Base-by-base conservation (phyloP, 2,329 filamentous ascomycete genomes). In the Hirsutella minnesotensis region DNA sequence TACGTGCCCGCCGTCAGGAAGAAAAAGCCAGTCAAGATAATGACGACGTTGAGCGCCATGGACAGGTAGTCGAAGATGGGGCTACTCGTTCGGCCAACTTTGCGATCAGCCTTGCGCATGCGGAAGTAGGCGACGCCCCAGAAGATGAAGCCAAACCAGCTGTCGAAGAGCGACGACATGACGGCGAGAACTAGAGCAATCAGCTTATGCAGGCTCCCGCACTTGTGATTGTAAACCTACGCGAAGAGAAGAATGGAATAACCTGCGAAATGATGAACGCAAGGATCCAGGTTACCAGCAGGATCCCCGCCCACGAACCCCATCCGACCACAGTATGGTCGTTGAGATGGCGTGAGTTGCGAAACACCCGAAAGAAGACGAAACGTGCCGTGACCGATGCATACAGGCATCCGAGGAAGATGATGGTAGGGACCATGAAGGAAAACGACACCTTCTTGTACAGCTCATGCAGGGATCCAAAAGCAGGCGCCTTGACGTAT, bases 121-220 rank as follows among this genome's bases (percentile, higher is more conserved):
- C 83, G 75, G 55, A 88, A 75, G 56, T 86, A 90, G 1, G 84
- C 85, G 1, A 86, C 74, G 12, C 83, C 85, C 85, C 85, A 95
- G 69, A 95, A 95, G 56, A 95, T 94, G 69, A 95, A 95, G 20
- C 89, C 89, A 54, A 90, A 90, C 72, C 88, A 90, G 42, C 84
- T 90, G 64, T 95, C 87, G 57, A 95, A 95, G 1, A 95, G 74
- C 4, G 86, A 86, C n/a, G 80, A 84, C 81, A 88, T 85, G 47
- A 87, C 69, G 4, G 79, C 80, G n/a, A 79, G 62, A 2, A 81
- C 72, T 75, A 19, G 54, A 12, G 4, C 12, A 13, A 35, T 16
- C 33, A 19, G 15, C n/a, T 35, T 18, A 5, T 18, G 7, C 10
- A n/a, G 30, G 30, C 15, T 5, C 16, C 2, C 15, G 4, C 33